phyloP scores from a whole-genome alignment of 1,284 basidiomycete species.

The Amylostereum chailletii region DNA sequence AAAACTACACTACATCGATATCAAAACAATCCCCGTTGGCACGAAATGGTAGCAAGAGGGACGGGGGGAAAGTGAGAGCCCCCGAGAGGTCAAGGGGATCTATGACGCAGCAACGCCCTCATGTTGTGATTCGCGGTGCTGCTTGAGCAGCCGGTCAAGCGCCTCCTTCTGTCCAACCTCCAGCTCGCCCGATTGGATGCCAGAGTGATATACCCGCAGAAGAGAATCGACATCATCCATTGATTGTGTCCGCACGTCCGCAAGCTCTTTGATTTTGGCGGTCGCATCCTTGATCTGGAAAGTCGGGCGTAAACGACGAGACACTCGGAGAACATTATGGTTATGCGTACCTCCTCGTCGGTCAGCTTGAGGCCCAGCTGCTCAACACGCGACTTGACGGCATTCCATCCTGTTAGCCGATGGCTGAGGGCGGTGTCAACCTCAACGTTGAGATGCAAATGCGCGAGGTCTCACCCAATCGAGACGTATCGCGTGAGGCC shows the following conservation, averaged over 20 bases:
- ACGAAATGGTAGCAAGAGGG: too few relatives aligned
- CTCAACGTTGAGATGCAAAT: not conserved
- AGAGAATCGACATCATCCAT: conserved; percentile 99
- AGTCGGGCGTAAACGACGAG: not conserved
- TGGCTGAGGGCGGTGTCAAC: conserved; percentile 39
- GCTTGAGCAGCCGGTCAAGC: conserved; percentile 72
- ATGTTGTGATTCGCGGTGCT: conserved; percentile 46
- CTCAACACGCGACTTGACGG: conserved; percentile 98
- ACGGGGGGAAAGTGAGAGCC: too few relatives aligned
- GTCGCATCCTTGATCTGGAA: conserved; percentile 91
- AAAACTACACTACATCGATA: too few relatives aligned
- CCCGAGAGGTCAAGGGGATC: too few relatives aligned
- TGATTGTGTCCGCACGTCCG: conserved; percentile 95
- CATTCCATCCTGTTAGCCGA: conserved; percentile 96
- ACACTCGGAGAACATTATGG: not conserved
- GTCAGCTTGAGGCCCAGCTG: conserved; percentile 83
- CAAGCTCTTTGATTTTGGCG: conserved; percentile 98
- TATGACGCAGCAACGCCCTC: not conserved
- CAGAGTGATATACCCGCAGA: conserved; percentile 90
- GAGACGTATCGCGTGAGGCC: conserved; percentile 97
- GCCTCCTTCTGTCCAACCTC: conserved; percentile 84
- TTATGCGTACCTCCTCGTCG: conserved; percentile 66
- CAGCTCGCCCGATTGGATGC: conserved; percentile 80
- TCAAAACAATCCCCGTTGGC: too few relatives aligned
- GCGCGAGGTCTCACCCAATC: conserved; percentile 60